A percentile compares a stretch with the other conserved stretches of the same genome.
phyloP scores from a whole-genome alignment of 495 filamentous ascomycete genomes.

The Penicillium lividum region DNA sequence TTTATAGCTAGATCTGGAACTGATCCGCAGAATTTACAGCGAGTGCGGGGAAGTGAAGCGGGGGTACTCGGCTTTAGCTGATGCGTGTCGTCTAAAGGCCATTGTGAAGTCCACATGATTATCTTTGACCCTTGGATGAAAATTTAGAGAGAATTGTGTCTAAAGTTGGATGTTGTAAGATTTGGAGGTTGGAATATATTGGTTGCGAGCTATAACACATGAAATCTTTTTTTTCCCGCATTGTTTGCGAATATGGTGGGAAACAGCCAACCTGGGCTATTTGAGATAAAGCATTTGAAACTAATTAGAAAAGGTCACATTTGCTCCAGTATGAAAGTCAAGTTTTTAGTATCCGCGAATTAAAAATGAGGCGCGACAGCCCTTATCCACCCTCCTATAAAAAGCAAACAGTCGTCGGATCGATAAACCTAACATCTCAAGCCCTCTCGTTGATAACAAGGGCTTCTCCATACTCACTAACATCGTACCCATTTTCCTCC shows the following conservation, averaged over 20 bases:
- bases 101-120: too few relatives aligned
- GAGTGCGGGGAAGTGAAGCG: slow-evolving; percentile 2
- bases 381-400: not conserved
- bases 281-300: not conserved
- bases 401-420: not conserved
- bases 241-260: not conserved
- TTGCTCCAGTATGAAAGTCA: not conserved
- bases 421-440: not conserved
- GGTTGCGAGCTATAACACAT: too few relatives aligned
- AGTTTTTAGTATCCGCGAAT: not conserved
- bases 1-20: not conserved
- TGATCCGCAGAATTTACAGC: not conserved
- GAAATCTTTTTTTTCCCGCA: too few relatives aligned
- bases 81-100: too few relatives aligned
- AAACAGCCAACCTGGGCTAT: not conserved
- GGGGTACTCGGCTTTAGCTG: not conserved
- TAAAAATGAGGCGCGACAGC: not conserved
- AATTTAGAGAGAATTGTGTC: too few relatives aligned
- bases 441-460: slow-evolving; percentile 13
- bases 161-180: too few relatives aligned
- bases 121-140: too few relatives aligned
- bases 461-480: slow-evolving; percentile 25
- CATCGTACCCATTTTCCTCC: slow-evolving; percentile 42
- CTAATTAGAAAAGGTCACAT: not conserved
- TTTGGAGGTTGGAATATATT: too few relatives aligned